Base-by-base conservation (phyloP, 1,139 yeast species). In the Blastobotrys ciferrii region DNA sequence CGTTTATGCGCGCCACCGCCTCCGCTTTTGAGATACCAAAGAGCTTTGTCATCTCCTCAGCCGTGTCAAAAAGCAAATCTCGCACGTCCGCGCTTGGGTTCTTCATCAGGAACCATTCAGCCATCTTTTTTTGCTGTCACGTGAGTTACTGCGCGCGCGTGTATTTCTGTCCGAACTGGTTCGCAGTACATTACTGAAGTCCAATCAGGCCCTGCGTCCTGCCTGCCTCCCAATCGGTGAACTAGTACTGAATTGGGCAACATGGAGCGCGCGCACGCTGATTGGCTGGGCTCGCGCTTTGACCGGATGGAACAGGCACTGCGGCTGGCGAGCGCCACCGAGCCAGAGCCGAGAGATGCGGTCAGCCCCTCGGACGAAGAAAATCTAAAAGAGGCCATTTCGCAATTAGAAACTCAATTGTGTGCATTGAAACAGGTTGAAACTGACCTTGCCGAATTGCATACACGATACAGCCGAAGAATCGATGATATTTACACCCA, bases 251-350 rank as follows among this genome's bases (percentile, higher is more conserved):
- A n/a, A n/a, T n/a, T n/a, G 9, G 28, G 9, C 9, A 23, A 23
- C 9, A 23, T 23, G 28, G 20, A 33, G 15, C 17, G 12, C 20
- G 38, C 18, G 12, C 18, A 13, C 18, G 38, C 38, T 33, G 38
- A 33, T 33, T 33, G 38, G 38, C 20, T 33, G 18, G 4, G 20
- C 12, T 33, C 38, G 38, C 38, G 38, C 4, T 33, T 33, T 14
- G 38, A 33, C 18, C 17, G 38, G 4, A 15, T 33, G 18, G 38
- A 33, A 15, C 38, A 33, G 18, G 38, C 38, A 19, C 20, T 33
- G 12, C 15, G 17, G 18, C 12, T 33, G 11, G 14, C 35, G n/a
- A n/a, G 13, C 35, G 35, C 35, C 38, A 12, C 38, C 38, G 33
- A 31, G 33, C 33, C n/a, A 13, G 14, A n/a, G 13, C 38, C 38